Conservation (phyloP, 2,329 filamentous ascomycete species). For the Cladosporium sp. region DNA sequence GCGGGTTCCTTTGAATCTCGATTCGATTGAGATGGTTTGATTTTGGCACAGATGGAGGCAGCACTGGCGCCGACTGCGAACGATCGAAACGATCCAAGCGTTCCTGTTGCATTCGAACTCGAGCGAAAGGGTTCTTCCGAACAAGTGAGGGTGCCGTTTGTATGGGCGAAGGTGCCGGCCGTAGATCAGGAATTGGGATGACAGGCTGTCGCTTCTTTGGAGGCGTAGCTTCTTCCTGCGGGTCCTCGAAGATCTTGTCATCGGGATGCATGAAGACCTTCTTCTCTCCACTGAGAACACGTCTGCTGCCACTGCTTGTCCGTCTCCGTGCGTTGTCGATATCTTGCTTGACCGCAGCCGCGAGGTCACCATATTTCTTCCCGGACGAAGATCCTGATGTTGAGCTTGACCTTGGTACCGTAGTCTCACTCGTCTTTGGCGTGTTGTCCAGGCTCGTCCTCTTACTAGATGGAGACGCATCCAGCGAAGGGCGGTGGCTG, state of each 20-base stretch:
- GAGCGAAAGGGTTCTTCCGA: slow-evolving; percentile 66
- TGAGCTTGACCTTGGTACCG: not conserved
- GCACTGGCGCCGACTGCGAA: slow-evolving; percentile 47
- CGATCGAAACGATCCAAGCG: slow-evolving; percentile 39
- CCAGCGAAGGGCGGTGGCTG: slow-evolving; percentile 17
- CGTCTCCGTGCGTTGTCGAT: slow-evolving; percentile 43
- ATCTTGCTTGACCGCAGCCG: slow-evolving; percentile 37
- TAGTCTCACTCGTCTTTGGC: not conserved
- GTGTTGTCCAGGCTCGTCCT: slow-evolving; percentile 20
- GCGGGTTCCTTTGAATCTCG: slow-evolving; percentile 83
- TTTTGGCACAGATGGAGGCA: slow-evolving; percentile 32
- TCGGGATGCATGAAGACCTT: slow-evolving; percentile 67
- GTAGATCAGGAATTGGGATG: slow-evolving; percentile 29
- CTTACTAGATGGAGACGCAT: not conserved
- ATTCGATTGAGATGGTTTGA: slow-evolving; percentile 46
- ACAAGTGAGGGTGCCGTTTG: slow-evolving; percentile 42
- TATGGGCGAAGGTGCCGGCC: slow-evolving; percentile 32
- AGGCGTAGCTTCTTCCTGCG: slow-evolving; percentile 51
- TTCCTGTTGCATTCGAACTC: slow-evolving; percentile 57
- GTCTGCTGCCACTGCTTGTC: slow-evolving; percentile 65
- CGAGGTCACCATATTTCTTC: slow-evolving; percentile 39
- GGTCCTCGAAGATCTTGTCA: slow-evolving; percentile 88
- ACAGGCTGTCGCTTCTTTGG: slow-evolving; percentile 20
- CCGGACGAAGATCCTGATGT: not conserved
- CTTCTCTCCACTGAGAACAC: slow-evolving; percentile 70